Base-by-base conservation (phyloP, 148 eudicot species). In the Talinum fruticosum region DNA sequence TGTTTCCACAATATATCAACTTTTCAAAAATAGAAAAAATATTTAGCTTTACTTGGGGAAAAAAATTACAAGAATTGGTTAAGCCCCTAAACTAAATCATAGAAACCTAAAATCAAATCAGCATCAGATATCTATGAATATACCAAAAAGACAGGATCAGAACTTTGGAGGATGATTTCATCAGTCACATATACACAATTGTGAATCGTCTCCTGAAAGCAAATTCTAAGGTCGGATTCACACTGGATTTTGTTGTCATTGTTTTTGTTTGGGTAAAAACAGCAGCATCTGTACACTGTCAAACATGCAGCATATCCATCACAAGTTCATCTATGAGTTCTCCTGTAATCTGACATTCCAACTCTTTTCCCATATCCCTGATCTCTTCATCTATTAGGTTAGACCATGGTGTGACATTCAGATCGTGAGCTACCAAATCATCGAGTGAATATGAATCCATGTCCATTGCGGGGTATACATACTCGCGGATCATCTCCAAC, bases 281-380 rank as follows among this genome's bases (percentile, higher is more conserved):
- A 35, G 45, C 21, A 64, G 73, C 49, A 73, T 74, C 78, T 74
- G 77, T 80, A 75, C 84, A 75, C 59, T 51, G 28, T 59, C 75
- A 84, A 78, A 73, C 70, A 68, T 57, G 36, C 83, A 89, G 36
- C 81, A 89, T 81, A 54, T 91, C 94, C 73, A 82, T 75, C 76
- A 90, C 84, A 41, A 87, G 79, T 86, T 93, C 97, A 23, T 90
- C 90, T 45, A 96, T 79, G 54, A 96, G 80, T 62, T 90, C 87
- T 13, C 82, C 86, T 74, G 81, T 84, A 61, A 96, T 86, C 70
- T 75, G 83, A 72, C 44, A 74, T 85, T 93, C 97, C 30, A 93
- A 37, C 49, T 91, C 93, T 79, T 83, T 86, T 45, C 91, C 89
- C 19, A 96, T 36, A 74, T 79, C 87, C 76, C 79, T 85, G 21